A percentile compares a stretch with the other conserved stretches of the same genome.
phyloP scores from a whole-genome alignment of 192 early-diverging fungal genomes.

The Geosiphon pyriformis region DNA sequence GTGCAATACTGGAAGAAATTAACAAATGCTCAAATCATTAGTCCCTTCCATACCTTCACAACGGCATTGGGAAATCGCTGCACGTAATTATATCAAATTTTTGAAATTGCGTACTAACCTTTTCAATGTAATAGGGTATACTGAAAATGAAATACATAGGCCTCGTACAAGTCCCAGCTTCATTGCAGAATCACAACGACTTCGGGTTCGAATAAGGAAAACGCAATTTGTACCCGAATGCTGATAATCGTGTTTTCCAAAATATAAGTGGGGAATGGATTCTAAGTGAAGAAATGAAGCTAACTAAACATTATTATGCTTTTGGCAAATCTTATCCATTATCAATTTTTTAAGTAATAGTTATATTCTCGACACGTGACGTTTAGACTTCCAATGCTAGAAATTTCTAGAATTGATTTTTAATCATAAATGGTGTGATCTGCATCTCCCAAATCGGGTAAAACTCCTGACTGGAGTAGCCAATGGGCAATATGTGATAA shows the following conservation, averaged over 20 bases:
- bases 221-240: conserved; percentile 2
- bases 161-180: conserved; percentile 4
- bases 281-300: conserved; percentile 11
- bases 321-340: conserved; percentile 8
- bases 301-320: not conserved
- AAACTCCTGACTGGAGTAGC: too few relatives aligned
- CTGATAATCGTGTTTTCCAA: not conserved
- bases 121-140: not conserved
- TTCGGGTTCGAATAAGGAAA: conserved; percentile 5
- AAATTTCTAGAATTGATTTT: not conserved
- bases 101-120: conserved; percentile 1
- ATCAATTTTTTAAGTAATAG: not conserved
- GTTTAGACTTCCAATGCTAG: not conserved
- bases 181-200: not conserved
- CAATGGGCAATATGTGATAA: too few relatives aligned
- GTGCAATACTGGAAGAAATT: conserved; percentile 22
- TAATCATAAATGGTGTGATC: not conserved
- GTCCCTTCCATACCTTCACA: conserved; percentile 19
- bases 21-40: conserved; percentile 20
- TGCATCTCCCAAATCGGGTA: too few relatives aligned
- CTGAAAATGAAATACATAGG: not conserved
- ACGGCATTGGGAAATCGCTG: conserved; percentile 11
- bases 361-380: not conserved
- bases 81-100: conserved; percentile 5
- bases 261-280: conserved; percentile 1